Percentiles rank a stretch among this genome's conserved stretches.
Evolutionary conservation across 345 rosid genomes (phyloP).

Genomic region (Viola odorata): DNA sequence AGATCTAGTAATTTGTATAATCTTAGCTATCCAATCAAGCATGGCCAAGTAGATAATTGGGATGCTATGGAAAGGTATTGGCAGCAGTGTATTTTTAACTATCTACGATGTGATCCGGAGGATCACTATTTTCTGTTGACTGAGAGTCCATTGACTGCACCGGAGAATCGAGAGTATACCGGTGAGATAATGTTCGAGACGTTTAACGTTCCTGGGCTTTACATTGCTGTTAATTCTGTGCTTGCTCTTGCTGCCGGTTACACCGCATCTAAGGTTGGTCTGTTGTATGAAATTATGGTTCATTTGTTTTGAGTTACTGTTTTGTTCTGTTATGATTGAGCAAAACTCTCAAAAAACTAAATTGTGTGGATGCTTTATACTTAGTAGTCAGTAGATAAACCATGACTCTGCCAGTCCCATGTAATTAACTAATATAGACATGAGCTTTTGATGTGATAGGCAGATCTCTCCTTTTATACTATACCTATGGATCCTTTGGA

Average conservation of each 20-base stretch:
- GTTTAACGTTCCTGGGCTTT: slow-evolving; percentile 86
- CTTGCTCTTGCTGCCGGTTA: slow-evolving; percentile 98
- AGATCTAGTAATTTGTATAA: slow-evolving; percentile 69
- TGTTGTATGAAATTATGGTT: too few relatives aligned
- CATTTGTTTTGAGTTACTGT: background rate
- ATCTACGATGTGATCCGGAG: slow-evolving; percentile 93
- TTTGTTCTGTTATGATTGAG: background rate
- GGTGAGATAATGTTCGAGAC: slow-evolving; percentile 99
- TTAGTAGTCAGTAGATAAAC: too few relatives aligned
- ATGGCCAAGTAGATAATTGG: slow-evolving; percentile 95
- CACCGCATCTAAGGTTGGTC: slow-evolving; percentile 82
- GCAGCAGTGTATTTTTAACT: slow-evolving; percentile 92
- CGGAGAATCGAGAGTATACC: slow-evolving; percentile 85
- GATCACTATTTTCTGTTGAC: slow-evolving; percentile 96
- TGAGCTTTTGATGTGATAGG: too few relatives aligned
- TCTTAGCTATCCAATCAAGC: slow-evolving; percentile 74
- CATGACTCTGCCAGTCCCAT: too few relatives aligned
- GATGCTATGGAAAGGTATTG: slow-evolving; percentile 97
- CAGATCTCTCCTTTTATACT: too few relatives aligned
- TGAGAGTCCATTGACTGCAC: slow-evolving; percentile 96
- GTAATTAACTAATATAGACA: too few relatives aligned
- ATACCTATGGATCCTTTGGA: too few relatives aligned
- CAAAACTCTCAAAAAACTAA: too few relatives aligned
- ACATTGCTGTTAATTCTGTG: slow-evolving; percentile 96
- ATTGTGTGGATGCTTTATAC: too few relatives aligned